Base-by-base conservation (phyloP, 2,329 filamentous ascomycete species). In the Pseudogymnoascus sp. region DNA sequence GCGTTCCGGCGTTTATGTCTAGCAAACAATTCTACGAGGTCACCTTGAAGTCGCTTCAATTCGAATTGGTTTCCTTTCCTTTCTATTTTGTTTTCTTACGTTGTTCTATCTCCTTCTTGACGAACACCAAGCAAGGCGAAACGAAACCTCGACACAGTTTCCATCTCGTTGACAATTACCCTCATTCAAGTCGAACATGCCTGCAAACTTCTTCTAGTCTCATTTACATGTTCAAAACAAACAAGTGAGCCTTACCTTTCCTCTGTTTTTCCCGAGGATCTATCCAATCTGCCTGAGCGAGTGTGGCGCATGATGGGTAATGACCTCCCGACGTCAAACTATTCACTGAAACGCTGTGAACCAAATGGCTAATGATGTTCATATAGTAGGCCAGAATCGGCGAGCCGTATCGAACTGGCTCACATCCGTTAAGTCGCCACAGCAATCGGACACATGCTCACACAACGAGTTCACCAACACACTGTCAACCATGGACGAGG, bases 401-500 rank as follows among this genome's bases (percentile, higher is more conserved):
- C 50, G 16, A 56, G 50, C 50, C 28, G 50, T 56, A 56, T 56
- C 50, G 28, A 56, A 56, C n/a, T 56, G 50, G 50, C 50, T 56
- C 50, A 56, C n/a, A 33, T 56, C 50, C 11, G 16, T 56, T 33
- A 35, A 16, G 14, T 33, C 28, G 18, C 28, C 50, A 35, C 28
- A 33, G 28, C n/a, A 33, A 56, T 33, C 50, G 16, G 50, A 56
- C 50, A 56, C 28, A 56, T 56, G 50, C 50, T 33, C 50, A 56
- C 16, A 56, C 50, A 12, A 56, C 28, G 50, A 35, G 5, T 31
- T 35, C 28, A 18, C 10, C 50, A 28, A 56, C 28, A 6, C 59
- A 60, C 21, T 25, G 75, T 70, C 66, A 31, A 62, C 66, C 25
- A 65, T 65, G 61, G 73, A 74, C 59, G 72, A 73, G 14, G 71